A percentile compares a stretch with the other conserved stretches of the same genome.
Evolutionary conservation across 192 early-diverging fungal species (phyloP).

Genomic region (Thoreauomyces humboldtii): DNA sequence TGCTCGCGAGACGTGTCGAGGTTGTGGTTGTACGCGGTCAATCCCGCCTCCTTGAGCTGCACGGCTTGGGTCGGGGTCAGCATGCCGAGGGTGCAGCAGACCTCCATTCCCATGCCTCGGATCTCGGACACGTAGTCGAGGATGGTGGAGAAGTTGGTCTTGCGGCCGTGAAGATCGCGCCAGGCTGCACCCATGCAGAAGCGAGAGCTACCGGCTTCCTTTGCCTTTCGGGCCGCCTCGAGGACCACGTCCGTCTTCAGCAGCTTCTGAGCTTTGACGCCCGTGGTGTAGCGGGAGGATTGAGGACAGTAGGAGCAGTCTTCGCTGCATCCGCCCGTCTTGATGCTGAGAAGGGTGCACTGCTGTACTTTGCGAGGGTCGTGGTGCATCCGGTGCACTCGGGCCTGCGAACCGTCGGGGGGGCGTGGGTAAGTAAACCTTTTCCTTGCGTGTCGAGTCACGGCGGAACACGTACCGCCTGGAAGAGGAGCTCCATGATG

Average conservation of each 20-base stretch:
- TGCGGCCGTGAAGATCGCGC: conserved; percentile 75
- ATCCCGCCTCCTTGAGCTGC: conserved; percentile 74
- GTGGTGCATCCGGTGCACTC: conserved; percentile 70
- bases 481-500: conserved; percentile 72
- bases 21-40: conserved; percentile 88
- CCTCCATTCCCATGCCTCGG: conserved; percentile 78
- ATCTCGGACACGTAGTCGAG: conserved; percentile 71
- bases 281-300: conserved; percentile 70
- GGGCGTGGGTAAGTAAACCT: not conserved
- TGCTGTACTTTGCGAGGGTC: conserved; percentile 74
- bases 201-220: conserved; percentile 72
- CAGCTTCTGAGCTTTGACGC: conserved; percentile 67
- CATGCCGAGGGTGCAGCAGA: conserved; percentile 85
- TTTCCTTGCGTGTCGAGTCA: too few relatives aligned
- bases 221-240: conserved; percentile 67
- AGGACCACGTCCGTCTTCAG: conserved; percentile 69
- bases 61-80: conserved; percentile 69
- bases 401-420: conserved; percentile 46
- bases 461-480: conserved; percentile 54
- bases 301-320: conserved; percentile 82
- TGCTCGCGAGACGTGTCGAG: conserved; percentile 76
- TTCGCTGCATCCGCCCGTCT: conserved; percentile 81
- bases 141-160: conserved; percentile 80
- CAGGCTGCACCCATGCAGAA: conserved; percentile 90
- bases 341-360: conserved; percentile 77